These are phyloP conservation scores for Scheffersomyces titani DNA, from an alignment of 1,139 yeast species.

Conservation along the genomic window DNA sequence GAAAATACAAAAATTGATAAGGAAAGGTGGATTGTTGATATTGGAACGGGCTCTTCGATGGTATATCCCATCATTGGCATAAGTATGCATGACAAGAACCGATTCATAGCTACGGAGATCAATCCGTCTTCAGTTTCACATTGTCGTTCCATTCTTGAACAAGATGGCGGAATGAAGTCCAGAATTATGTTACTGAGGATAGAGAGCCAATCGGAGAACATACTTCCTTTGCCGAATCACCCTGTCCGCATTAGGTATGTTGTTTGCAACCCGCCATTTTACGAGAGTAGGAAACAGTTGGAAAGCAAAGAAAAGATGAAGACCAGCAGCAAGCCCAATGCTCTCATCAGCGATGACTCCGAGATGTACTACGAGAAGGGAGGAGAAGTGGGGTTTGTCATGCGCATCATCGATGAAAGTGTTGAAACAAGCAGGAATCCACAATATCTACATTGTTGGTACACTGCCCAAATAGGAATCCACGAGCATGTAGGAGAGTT, in stretches of 20 bases:
- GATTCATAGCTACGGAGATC: constrained; percentile 18
- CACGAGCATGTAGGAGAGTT: constrained; percentile 10
- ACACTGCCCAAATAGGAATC: constrained; percentile 21
- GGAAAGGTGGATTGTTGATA: constrained; percentile 15
- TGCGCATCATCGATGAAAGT: constrained; percentile 14
- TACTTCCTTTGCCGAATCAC: neutral
- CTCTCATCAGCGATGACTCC: constrained; percentile 10
- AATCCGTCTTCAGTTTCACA: constrained; percentile 11
- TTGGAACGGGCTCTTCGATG: constrained; percentile 25
- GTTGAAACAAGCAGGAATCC: constrained; percentile 4
- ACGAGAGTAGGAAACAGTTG: constrained; percentile 12
- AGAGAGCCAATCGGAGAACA: neutral
- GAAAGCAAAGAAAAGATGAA: constrained; percentile 9
- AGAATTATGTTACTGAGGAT: neutral
- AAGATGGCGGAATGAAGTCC: neutral
- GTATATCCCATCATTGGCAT: constrained; percentile 17
- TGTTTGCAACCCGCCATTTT: constrained; percentile 27
- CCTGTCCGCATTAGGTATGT: constrained; percentile 11
- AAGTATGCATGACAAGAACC: constrained; percentile 4
- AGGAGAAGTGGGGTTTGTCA: constrained; percentile 20
- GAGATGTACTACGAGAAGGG: constrained; percentile 17
- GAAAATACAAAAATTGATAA: neutral
- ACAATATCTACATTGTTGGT: constrained; percentile 17
- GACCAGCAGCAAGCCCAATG: constrained; percentile 7
- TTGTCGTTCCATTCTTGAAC: neutral